phyloP scores from a whole-genome alignment of 257 asterid genomes.

The Fraxinus cuspidata region DNA sequence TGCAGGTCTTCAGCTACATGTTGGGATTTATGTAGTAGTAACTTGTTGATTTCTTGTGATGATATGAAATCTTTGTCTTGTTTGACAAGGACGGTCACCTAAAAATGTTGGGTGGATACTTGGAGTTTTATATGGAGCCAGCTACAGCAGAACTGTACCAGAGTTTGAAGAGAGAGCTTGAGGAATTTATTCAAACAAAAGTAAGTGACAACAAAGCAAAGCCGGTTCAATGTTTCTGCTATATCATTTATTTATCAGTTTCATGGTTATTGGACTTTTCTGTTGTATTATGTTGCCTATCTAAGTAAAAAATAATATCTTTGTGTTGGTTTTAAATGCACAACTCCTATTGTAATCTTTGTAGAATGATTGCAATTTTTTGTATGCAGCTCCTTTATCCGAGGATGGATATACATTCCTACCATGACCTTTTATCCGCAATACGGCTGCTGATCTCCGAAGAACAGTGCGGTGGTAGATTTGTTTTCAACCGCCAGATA shows the following conservation, averaged over 20 bases:
- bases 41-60: conserved; percentile 12
- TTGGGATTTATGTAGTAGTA: conserved; percentile 9
- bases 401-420: conserved; percentile 58
- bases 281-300: conserved; percentile 2
- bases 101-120: conserved; percentile 88
- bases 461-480: conserved; percentile 70
- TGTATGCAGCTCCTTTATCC: conserved; percentile 78
- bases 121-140: conserved; percentile 86
- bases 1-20: not conserved
- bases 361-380: conserved; percentile 12
- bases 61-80: conserved; percentile 27
- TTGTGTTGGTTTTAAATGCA: not conserved
- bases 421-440: conserved; percentile 77
- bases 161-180: conserved; percentile 72
- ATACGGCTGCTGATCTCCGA: conserved; percentile 71
- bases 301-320: not conserved
- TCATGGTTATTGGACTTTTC: conserved; percentile 4
- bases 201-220: conserved; percentile 49
- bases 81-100: conserved; percentile 75
- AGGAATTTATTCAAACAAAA: conserved; percentile 70
- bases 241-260: not conserved
- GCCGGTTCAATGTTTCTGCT: not conserved
- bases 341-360: not conserved
- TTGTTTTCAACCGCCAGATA: conserved; percentile 61
- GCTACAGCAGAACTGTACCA: conserved; percentile 61